These are phyloP conservation scores for Russula sp. DNA, from an alignment of 768 basidiomycete genomes.

Conservation along the genomic window DNA sequence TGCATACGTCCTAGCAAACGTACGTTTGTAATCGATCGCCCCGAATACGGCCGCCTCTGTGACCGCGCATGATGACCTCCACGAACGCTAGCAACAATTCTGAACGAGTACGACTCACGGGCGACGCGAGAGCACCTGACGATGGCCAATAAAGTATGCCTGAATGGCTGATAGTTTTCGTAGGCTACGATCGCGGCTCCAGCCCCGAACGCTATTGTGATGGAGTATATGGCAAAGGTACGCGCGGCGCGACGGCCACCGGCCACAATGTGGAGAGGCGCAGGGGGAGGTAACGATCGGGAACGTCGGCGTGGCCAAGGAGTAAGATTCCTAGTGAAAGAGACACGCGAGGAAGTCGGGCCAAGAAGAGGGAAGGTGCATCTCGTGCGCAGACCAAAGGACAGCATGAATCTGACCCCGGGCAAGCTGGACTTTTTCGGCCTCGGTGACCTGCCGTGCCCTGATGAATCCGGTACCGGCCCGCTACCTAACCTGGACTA, in stretches of 20 bases:
- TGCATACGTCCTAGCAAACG: slow-evolving; percentile 46
- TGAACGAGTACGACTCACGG: slow-evolving; percentile 33
- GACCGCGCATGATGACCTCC: slow-evolving; percentile 19
- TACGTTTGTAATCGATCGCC: slow-evolving; percentile 66
- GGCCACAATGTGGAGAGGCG: background rate
- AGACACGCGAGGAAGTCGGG: background rate
- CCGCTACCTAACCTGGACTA: background rate
- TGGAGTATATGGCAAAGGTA: slow-evolving; percentile 12
- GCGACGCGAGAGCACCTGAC: slow-evolving; percentile 78
- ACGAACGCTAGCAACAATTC: background rate
- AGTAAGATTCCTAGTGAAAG: background rate
- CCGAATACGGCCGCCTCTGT: slow-evolving; percentile 55
- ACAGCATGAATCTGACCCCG: slow-evolving; percentile 13
- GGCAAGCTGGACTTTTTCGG: background rate
- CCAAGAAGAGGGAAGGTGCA: background rate
- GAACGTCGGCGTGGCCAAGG: slow-evolving; percentile 5
- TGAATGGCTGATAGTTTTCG: slow-evolving; percentile 61
- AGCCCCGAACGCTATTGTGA: slow-evolving; percentile 27
- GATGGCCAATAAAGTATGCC: slow-evolving; percentile 66
- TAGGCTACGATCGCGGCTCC: slow-evolving; percentile 44
- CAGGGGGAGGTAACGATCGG: background rate
- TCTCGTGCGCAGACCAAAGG: slow-evolving; percentile 7
- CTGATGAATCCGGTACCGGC: background rate
- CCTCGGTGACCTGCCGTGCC: background rate
- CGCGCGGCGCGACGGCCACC: background rate